These are phyloP conservation scores for Thyridium curvatum DNA, from an alignment of 2,329 filamentous ascomycete genomes.

Conservation along the genomic window DNA sequence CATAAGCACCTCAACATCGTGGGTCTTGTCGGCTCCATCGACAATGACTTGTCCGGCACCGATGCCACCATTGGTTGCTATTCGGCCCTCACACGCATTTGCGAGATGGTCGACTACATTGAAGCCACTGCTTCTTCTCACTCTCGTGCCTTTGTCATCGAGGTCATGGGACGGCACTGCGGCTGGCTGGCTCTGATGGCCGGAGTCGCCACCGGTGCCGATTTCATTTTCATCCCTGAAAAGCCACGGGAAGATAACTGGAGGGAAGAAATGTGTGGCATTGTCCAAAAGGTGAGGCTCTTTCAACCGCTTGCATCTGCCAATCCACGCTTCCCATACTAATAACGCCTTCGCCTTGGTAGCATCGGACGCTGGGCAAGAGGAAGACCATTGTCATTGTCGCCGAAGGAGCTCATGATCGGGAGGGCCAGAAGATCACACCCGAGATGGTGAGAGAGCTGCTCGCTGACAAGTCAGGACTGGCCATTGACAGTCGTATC, in stretches of 20 bases:
- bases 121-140: constrained; percentile 93
- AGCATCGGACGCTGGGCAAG: constrained; percentile 87
- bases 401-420: constrained; percentile 88
- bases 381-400: constrained; percentile 97
- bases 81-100: constrained; percentile 87
- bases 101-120: constrained; percentile 93
- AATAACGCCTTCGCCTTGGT: constrained; percentile 10
- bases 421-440: constrained; percentile 75
- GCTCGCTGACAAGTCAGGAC: constrained; percentile 65
- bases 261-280: constrained; percentile 78
- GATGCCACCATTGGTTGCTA: constrained; percentile 97
- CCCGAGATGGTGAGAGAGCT: constrained; percentile 79
- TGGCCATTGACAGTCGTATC: constrained; percentile 85
- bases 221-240: constrained; percentile 96
- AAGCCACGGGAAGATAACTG: constrained; percentile 83
- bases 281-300: constrained; percentile 60
- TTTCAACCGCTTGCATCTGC: constrained; percentile 1
- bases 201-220: constrained; percentile 87
- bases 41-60: constrained; percentile 96
- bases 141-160: constrained; percentile 92
- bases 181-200: constrained; percentile 97
- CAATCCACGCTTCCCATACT: background rate
- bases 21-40: constrained; percentile 91
- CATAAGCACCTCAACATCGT: constrained; percentile 93
- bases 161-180: constrained; percentile 97